Conservation (phyloP, 108 stramenopile genomes). For the Nitzschia sp. region DNA sequence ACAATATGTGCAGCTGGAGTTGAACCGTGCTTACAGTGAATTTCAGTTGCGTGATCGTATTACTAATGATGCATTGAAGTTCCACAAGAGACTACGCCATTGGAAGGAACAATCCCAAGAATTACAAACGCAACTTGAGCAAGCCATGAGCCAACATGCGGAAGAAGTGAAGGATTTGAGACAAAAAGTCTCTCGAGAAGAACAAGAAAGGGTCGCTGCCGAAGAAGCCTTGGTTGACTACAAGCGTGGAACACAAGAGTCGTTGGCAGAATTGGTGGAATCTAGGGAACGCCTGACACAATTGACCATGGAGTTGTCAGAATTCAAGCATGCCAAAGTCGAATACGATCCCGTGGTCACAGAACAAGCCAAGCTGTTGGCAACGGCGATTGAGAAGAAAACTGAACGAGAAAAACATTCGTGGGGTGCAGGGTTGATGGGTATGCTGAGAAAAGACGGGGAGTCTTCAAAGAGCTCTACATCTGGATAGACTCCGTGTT, state of each 20-base stretch:
- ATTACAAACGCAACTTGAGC: constrained; percentile 10
- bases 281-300: constrained; percentile 3
- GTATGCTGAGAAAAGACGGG: background rate
- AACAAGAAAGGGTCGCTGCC: constrained; percentile 7
- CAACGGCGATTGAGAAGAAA: constrained; percentile 2
- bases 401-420: constrained; percentile 1
- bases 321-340: background rate
- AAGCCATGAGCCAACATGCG: constrained; percentile 14
- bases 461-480: background rate
- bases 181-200: background rate
- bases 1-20: constrained; percentile 21
- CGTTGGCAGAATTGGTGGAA: constrained; percentile 5
- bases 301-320: background rate
- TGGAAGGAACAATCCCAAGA: constrained; percentile 21
- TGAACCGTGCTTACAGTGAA: constrained; percentile 30
- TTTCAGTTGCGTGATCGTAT: constrained; percentile 40
- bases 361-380: constrained; percentile 12
- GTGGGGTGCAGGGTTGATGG: background rate
- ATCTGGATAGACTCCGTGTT: too few species aligned
- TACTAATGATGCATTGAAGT: constrained; percentile 34
- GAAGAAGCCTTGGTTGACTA: constrained; percentile 11
- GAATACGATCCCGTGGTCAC: background rate
- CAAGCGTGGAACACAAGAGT: constrained; percentile 9
- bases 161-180: constrained; percentile 10
- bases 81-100: constrained; percentile 25